These are phyloP conservation scores for Magnusiomyces tetraspermus DNA, from an alignment of 1,139 yeast genomes.

Conservation along the genomic window DNA sequence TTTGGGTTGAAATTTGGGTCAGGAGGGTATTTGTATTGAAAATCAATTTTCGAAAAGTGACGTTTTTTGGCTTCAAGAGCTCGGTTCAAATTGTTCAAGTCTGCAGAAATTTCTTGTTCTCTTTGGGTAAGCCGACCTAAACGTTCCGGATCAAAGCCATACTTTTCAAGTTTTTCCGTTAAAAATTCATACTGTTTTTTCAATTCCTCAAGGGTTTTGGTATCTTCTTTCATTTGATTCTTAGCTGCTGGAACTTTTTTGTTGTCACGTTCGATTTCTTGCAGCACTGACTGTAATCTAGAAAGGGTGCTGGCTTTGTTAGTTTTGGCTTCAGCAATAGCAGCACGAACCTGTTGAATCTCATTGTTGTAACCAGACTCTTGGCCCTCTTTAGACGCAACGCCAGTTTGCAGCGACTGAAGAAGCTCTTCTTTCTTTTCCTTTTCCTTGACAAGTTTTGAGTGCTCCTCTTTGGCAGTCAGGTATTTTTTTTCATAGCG, in stretches of 20 bases:
- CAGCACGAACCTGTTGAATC: slow-evolving; percentile 53
- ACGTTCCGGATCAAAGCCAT: slow-evolving; percentile 53
- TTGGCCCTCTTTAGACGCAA: slow-evolving; percentile 70
- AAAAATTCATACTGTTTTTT: slow-evolving; percentile 36
- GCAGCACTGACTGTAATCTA: slow-evolving; percentile 47
- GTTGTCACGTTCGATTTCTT: slow-evolving; percentile 45
- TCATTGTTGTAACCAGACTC: slow-evolving; percentile 78
- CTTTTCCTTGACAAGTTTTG: slow-evolving; percentile 41
- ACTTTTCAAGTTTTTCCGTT: slow-evolving; percentile 39
- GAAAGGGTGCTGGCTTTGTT: slow-evolving; percentile 52
- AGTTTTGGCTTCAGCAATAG: slow-evolving; percentile 46
- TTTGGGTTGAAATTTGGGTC: slow-evolving; percentile 43
- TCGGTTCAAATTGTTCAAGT: slow-evolving; percentile 37
- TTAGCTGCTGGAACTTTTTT: slow-evolving; percentile 49
- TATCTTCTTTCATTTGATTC: slow-evolving; percentile 40
- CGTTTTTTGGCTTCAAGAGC: slow-evolving; percentile 53
- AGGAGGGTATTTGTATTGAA: slow-evolving; percentile 58
- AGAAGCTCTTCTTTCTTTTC: slow-evolving; percentile 67
- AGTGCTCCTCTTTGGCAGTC: slow-evolving; percentile 38
- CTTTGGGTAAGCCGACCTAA: slow-evolving; percentile 40
- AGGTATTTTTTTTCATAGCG: slow-evolving; percentile 37
- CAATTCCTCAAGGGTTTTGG: slow-evolving; percentile 39
- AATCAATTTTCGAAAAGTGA: slow-evolving; percentile 65
- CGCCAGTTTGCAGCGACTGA: slow-evolving; percentile 81
- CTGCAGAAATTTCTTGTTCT: slow-evolving; percentile 26